Evolutionary conservation across 805 yeast species (phyloP).

Genomic region (Isabelozyma heimii): DNA sequence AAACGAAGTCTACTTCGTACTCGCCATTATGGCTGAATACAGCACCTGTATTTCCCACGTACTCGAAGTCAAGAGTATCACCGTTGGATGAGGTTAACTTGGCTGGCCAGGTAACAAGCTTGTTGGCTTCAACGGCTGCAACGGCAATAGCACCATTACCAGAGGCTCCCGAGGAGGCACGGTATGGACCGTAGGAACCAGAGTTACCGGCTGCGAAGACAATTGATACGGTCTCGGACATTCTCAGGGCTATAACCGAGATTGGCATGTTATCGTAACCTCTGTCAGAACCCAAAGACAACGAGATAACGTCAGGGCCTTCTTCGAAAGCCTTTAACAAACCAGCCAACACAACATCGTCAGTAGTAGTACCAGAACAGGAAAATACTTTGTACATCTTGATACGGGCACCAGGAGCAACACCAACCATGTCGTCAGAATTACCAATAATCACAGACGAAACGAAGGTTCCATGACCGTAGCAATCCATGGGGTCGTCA

Average conservation of each 20-base stretch:
- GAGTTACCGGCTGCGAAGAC: constrained; percentile 12
- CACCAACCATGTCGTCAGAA: too few relatives aligned
- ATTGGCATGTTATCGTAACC: constrained; percentile 4
- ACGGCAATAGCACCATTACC: constrained; percentile 7
- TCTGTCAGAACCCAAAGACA: too few relatives aligned
- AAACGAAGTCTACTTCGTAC: not conserved
- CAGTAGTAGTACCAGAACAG: too few relatives aligned
- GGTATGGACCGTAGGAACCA: constrained; percentile 9
- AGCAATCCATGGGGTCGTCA: too few relatives aligned
- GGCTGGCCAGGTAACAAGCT: constrained; percentile 6
- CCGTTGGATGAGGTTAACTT: constrained; percentile 4
- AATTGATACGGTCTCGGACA: constrained; percentile 8
- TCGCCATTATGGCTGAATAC: not conserved
- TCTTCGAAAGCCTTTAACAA: too few relatives aligned
- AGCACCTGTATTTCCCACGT: not conserved
- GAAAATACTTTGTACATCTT: too few relatives aligned
- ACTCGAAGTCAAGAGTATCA: not conserved
- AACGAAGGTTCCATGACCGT: too few relatives aligned
- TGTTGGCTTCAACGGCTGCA: constrained; percentile 4
- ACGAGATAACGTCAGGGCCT: too few relatives aligned
- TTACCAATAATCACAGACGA: too few relatives aligned
- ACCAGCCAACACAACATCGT: too few relatives aligned
- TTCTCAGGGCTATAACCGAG: constrained; percentile 7
- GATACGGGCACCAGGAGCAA: too few relatives aligned
- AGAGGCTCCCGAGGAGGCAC: constrained; percentile 7